Evolutionary conservation across 192 early-diverging fungal species (phyloP), one percentile per base, ranked within the genome.

Genomic region (Tieghemiomyces parasiticus): DNA sequence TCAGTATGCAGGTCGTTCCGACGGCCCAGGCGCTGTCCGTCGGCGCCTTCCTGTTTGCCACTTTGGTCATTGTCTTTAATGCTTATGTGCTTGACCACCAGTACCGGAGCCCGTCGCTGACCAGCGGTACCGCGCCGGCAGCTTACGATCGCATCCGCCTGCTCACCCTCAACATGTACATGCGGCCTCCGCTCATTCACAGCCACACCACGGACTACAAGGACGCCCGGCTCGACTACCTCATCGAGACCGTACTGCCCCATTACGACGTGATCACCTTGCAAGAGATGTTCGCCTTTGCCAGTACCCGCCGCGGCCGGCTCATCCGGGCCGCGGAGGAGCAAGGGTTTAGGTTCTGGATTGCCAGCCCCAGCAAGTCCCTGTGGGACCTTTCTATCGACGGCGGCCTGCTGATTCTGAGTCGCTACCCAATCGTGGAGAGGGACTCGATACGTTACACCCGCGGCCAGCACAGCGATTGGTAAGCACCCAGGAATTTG

Each of bases 221-320:
- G 63, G 80, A 87, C 54, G 76, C 65, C n/a, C 78, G 90, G 24
- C 68, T 90, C 55, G 80, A 69, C 47, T 82, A 80, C 48, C 78
- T 91, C 60, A 79, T 86, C 35, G 69, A 79, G 30, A 62, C 76
- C 53, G 66, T 87, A 25, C 70, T 90, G 35, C 77, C 73, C n/a
- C 61, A 78, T n/a, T 87, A 84, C 68, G 85, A 91, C 66, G 70
- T 92, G 20, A 77, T 92, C 29, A 76, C 79, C 45, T 71, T 92
- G 60, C 89, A 92, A 63, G 90, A 92, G 62, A 78, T 86, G 61
- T 92, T 85, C 73, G 81, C 83, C 30, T 92, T 81, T 66, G 86
- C 78, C 6, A 71, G 67, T 6, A 76, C 76, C 22, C 61, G 74
- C 9, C 75, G 90, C 6, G 74, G 76, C 47, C 63, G 73, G 31